phyloP scores from a whole-genome alignment of 139 green algal species.

The Haematococcus lacustris region DNA sequence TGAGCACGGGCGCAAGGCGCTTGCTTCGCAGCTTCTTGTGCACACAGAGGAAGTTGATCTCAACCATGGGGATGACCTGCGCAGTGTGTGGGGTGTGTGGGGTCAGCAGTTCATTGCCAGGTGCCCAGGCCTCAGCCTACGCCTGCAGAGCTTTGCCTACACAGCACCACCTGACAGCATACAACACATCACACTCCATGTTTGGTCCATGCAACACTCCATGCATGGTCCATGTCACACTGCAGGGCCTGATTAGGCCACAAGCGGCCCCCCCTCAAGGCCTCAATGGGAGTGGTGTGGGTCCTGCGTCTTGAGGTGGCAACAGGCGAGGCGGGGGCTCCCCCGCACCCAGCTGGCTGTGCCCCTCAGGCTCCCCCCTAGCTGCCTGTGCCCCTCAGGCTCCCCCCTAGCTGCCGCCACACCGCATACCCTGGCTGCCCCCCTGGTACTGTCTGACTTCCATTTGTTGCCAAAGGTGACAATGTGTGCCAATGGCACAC shows the following conservation, averaged over 20 bases:
- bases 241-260: too few relatives aligned
- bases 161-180: neutral
- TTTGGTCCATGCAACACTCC: too few relatives aligned
- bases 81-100: neutral
- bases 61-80: slow-evolving; percentile 56
- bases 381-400: too few relatives aligned
- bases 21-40: slow-evolving; percentile 97
- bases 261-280: too few relatives aligned
- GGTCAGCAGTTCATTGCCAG: neutral
- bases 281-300: too few relatives aligned
- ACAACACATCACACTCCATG: neutral
- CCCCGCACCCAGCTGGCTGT: too few relatives aligned
- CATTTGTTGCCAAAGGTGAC: too few relatives aligned
- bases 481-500: neutral
- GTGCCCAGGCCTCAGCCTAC: neutral
- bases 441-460: too few relatives aligned
- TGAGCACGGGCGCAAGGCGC: slow-evolving; percentile 93
- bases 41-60: slow-evolving; percentile 99
- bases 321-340: neutral
- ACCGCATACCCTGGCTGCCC: too few relatives aligned
- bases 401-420: too few relatives aligned
- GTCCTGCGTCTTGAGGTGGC: neutral
- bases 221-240: too few relatives aligned
- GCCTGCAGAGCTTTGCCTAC: neutral
- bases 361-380: too few relatives aligned